A percentile compares a stretch with the other conserved stretches of the same genome.
phyloP scores from a whole-genome alignment of 257 asterid genomes.

The Marsdenia floribunda region DNA sequence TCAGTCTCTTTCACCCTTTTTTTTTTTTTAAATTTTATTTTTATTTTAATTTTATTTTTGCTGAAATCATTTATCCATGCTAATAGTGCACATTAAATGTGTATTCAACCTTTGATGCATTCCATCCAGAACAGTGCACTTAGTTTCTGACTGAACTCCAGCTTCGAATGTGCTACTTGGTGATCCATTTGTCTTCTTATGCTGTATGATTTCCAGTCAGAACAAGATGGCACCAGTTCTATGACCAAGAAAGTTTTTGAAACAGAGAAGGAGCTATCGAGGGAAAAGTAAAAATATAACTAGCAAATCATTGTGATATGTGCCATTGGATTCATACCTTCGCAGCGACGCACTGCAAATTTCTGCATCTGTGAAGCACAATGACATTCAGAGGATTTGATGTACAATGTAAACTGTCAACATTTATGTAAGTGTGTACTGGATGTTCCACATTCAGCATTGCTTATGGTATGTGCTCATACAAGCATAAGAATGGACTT shows the following conservation, averaged over 20 bases:
- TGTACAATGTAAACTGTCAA: not conserved
- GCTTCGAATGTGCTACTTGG: slow-evolving; percentile 2
- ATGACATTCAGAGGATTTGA: not conserved
- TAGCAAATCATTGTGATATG: not conserved
- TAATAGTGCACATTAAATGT: not conserved
- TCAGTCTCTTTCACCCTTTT: not conserved
- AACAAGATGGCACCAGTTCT: not conserved
- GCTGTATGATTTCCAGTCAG: slow-evolving; percentile 12
- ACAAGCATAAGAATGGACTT: not conserved
- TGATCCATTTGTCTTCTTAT: not conserved
- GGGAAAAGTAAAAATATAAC: not conserved
- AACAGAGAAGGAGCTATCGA: not conserved
- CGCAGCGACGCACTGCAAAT: slow-evolving; percentile 12
- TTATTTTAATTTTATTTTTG: too few relatives aligned
- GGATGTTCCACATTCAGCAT: not conserved
- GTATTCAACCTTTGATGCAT: slow-evolving; percentile 5
- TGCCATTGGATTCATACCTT: not conserved
- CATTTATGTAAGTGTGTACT: not conserved
- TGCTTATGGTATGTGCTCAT: too few relatives aligned
- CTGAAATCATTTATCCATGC: not conserved
- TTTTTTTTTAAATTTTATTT: too few relatives aligned
- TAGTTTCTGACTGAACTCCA: not conserved
- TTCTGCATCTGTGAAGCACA: slow-evolving; percentile 18
- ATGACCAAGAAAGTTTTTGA: not conserved
- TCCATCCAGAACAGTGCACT: not conserved